Conservation (phyloP, 2,329 filamentous ascomycete species). For the Aspergillus pseudotamarii region DNA sequence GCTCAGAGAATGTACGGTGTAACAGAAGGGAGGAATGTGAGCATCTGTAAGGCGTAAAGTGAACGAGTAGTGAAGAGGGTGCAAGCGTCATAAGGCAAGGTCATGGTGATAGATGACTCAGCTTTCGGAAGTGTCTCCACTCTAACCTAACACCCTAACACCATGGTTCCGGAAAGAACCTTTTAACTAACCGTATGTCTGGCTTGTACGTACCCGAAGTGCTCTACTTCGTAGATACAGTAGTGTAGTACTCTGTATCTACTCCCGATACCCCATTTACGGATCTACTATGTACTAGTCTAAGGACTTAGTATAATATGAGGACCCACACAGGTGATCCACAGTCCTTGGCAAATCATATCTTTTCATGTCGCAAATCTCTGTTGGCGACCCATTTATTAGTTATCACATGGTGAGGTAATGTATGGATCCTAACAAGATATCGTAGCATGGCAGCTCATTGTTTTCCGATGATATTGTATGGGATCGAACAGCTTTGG, state of each 20-base stretch:
- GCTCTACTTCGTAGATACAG: neutral
- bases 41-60: slow-evolving; percentile 1
- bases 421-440: neutral
- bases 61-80: slow-evolving; percentile 14
- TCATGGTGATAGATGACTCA: slow-evolving; percentile 43
- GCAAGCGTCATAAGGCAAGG: slow-evolving; percentile 40
- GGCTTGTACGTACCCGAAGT: too few species aligned
- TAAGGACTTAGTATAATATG: neutral
- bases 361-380: neutral
- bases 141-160: neutral
- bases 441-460: neutral
- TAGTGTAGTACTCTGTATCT: neutral
- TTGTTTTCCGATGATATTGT: neutral
- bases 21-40: neutral
- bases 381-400: neutral
- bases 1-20: neutral
- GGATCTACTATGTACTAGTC: neutral
- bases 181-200: neutral
- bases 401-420: neutral
- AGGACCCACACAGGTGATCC: neutral
- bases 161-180: neutral
- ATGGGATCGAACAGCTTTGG: neutral
- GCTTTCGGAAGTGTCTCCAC: slow-evolving; percentile 17
- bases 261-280: neutral
- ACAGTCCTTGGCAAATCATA: neutral